Evolutionary conservation across 371 early-diverging fungal genomes (phyloP).

Genomic region (Amoeboradix gromovi): DNA sequence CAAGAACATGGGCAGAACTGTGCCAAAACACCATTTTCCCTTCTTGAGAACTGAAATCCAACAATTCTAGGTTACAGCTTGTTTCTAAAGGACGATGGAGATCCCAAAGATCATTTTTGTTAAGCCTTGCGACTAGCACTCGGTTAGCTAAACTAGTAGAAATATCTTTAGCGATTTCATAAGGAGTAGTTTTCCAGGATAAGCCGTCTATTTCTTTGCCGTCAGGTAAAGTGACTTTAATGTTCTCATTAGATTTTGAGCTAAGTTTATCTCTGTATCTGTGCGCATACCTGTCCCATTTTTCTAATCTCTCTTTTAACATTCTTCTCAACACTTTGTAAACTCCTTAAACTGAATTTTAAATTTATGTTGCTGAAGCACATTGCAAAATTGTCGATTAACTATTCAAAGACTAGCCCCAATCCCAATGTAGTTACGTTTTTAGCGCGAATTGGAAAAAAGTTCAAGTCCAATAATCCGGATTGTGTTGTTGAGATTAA

Average conservation of each 20-base stretch:
- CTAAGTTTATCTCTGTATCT: not conserved
- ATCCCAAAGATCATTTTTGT: constrained; percentile 69
- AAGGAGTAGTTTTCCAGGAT: constrained; percentile 89
- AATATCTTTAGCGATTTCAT: constrained; percentile 61
- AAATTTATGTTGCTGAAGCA: no score
- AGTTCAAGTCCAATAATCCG: not conserved
- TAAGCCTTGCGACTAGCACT: constrained; percentile 72
- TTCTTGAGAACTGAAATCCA: constrained; percentile 82
- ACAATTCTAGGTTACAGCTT: constrained; percentile 51
- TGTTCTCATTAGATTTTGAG: constrained; percentile 25
- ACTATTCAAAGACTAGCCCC: not conserved
- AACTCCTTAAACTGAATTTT: not conserved
- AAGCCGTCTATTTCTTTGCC: constrained; percentile 48
- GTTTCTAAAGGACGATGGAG: constrained; percentile 54
- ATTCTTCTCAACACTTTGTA: not conserved
- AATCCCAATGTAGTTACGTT: not conserved
- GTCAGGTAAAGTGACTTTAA: constrained; percentile 67
- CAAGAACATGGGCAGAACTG: constrained; percentile 96
- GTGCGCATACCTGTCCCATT: not conserved
- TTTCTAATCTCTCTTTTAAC: not conserved
- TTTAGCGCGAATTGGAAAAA: not conserved
- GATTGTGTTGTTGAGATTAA: not conserved
- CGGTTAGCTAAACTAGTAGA: constrained; percentile 66
- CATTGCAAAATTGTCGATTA: not conserved
- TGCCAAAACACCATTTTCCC: constrained; percentile 94